These are phyloP conservation scores for Fonsecaea nubica DNA, from an alignment of 2,329 filamentous ascomycete species.

Conservation along the genomic window DNA sequence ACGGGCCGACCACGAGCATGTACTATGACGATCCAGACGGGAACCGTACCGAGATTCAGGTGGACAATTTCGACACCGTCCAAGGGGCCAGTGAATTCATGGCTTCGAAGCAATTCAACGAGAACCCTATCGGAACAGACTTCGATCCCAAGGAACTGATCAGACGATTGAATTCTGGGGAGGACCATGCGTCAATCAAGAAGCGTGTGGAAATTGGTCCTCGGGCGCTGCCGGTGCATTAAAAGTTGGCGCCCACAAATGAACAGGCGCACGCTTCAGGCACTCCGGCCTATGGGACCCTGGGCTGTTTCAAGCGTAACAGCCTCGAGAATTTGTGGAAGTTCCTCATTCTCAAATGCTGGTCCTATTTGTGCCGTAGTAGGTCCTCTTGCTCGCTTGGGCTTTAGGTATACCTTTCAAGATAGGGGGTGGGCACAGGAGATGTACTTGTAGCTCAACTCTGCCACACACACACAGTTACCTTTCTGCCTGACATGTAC, in stretches of 20 bases:
- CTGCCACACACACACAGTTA: too few relatives aligned
- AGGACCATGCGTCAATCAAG: conserved; percentile 5
- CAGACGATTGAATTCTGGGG: conserved; percentile 2
- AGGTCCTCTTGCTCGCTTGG: not conserved
- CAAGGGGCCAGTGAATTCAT: conserved; percentile 7
- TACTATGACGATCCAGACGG: conserved; percentile 60
- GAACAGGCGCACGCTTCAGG: not conserved
- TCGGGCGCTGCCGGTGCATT: not conserved
- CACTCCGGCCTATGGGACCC: not conserved
- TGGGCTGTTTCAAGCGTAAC: not conserved
- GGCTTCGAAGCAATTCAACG: not conserved
- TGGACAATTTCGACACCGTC: conserved; percentile 50
- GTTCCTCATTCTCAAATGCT: not conserved
- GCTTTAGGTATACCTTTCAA: not conserved
- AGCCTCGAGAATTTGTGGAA: not conserved
- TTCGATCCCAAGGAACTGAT: conserved; percentile 11
- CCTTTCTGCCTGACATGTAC: too few relatives aligned
- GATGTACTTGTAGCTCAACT: not conserved
- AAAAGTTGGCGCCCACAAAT: not conserved
- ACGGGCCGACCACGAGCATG: conserved; percentile 56
- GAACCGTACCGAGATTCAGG: conserved; percentile 56
- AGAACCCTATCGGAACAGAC: conserved; percentile 12
- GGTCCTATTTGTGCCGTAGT: not conserved
- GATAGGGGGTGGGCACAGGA: not conserved
- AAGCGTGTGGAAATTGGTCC: conserved; percentile 11